phyloP scores from a whole-genome alignment of 1,139 yeast species.

The Arxiozyma heterogenica region DNA sequence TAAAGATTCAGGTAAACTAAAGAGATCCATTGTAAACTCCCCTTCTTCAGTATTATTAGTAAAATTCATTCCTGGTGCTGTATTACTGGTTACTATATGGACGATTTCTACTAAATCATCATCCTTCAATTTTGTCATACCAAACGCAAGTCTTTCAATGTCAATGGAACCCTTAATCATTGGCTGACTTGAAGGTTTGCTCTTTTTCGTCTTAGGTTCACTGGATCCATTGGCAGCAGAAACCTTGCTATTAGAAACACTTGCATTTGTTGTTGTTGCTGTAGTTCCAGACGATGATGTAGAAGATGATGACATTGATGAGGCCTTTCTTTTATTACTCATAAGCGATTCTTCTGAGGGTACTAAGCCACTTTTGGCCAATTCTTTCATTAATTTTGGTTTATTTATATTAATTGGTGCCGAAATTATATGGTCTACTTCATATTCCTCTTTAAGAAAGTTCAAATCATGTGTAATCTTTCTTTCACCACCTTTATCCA shows the following conservation, averaged over 20 bases:
- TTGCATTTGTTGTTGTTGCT: conserved; percentile 9
- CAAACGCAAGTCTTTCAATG: conserved; percentile 83
- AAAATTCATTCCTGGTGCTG: conserved; percentile 91
- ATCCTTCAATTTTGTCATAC: conserved; percentile 78
- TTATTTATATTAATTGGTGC: conserved; percentile 57
- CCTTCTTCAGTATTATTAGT: conserved; percentile 96
- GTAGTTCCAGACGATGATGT: background rate
- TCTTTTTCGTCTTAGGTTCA: conserved; percentile 52
- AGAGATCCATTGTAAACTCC: conserved; percentile 93
- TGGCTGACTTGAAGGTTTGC: conserved; percentile 37
- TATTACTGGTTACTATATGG: conserved; percentile 95
- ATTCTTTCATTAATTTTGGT: conserved; percentile 61
- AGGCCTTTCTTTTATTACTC: conserved; percentile 31
- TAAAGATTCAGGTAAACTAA: conserved; percentile 84
- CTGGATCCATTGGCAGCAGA: conserved; percentile 8
- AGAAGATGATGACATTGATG: background rate
- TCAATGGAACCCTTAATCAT: conserved; percentile 67
- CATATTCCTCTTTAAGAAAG: conserved; percentile 68
- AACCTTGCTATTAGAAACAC: background rate
- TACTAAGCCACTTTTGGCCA: conserved; percentile 75
- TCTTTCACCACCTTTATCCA: conserved; percentile 84
- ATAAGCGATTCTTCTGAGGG: conserved; percentile 22
- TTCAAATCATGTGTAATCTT: conserved; percentile 83
- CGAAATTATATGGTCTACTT: conserved; percentile 63
- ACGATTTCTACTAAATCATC: conserved; percentile 92